Evolutionary conservation across 2,329 filamentous ascomycete genomes (phyloP).

Genomic region (Diaporthe australafricana): DNA sequence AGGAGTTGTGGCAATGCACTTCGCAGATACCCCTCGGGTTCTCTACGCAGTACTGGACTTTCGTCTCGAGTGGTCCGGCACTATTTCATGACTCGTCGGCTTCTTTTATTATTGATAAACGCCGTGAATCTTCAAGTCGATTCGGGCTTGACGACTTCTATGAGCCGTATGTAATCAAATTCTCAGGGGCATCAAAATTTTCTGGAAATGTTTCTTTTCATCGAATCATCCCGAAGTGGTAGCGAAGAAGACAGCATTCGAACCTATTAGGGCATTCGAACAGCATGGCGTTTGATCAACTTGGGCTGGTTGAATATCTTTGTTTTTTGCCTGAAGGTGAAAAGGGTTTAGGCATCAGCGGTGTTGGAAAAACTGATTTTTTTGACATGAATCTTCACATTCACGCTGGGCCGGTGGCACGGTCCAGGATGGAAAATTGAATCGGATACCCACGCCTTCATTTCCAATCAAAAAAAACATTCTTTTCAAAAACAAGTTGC

Average conservation of each 20-base stretch:
- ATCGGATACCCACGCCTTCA: constrained; percentile 6
- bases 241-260: constrained; percentile 23
- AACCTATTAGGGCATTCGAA: constrained; percentile 27
- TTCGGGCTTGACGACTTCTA: not conserved
- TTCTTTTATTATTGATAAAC: not conserved
- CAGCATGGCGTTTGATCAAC: not conserved
- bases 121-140: not conserved
- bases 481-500: not conserved
- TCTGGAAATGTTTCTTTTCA: not conserved
- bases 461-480: constrained; percentile 18
- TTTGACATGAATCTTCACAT: not conserved
- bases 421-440: not conserved
- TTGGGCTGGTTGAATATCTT: not conserved
- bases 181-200: not conserved
- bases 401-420: not conserved
- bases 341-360: constrained; percentile 3
- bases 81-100: not conserved
- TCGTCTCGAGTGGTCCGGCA: not conserved
- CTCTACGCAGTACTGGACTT: too few species aligned
- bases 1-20: constrained; percentile 4
- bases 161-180: not conserved
- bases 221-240: constrained; percentile 22
- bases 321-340: not conserved
- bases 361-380: not conserved
- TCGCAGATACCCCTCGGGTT: not conserved